Conservation (phyloP, 2,329 filamentous ascomycete genomes). For the Claviceps maximensis region DNA sequence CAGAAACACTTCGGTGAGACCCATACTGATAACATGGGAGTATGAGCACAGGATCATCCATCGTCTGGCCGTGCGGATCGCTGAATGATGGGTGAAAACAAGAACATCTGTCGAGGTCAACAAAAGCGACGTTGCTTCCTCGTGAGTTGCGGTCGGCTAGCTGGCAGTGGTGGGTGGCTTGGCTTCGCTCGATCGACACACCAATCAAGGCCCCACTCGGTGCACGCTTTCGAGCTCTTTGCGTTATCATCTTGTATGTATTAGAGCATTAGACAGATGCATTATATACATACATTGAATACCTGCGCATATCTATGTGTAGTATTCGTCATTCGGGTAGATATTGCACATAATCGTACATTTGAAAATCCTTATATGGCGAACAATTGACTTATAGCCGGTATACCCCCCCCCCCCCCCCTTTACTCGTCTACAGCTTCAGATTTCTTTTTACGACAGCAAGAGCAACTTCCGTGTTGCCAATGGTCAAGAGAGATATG, state of each 20-base stretch:
- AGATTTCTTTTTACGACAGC: constrained; percentile 16
- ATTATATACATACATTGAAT: too few species aligned
- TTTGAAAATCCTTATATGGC: too few species aligned
- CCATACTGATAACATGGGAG: constrained; percentile 4
- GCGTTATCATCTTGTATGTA: too few species aligned
- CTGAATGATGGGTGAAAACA: background rate
- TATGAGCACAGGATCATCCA: constrained; percentile 1
- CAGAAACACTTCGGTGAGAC: background rate
- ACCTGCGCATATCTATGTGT: too few species aligned
- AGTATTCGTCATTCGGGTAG: too few species aligned
- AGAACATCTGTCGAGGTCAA: background rate
- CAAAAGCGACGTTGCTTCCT: background rate
- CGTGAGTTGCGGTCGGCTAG: background rate
- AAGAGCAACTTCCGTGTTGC: constrained; percentile 16
- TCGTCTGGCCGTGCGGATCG: background rate
- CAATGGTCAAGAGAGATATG: constrained; percentile 17
- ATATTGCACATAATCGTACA: too few species aligned
- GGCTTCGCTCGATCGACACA: too few species aligned
- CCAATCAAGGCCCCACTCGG: too few species aligned
- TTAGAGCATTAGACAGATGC: too few species aligned
- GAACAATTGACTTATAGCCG: background rate
- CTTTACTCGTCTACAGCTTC: constrained; percentile 10
- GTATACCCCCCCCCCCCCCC: background rate
- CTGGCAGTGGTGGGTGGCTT: too few species aligned
- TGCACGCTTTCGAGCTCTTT: too few species aligned